Conservation (phyloP, 192 early-diverging fungal genomes). For the Entomortierella lignicola region DNA sequence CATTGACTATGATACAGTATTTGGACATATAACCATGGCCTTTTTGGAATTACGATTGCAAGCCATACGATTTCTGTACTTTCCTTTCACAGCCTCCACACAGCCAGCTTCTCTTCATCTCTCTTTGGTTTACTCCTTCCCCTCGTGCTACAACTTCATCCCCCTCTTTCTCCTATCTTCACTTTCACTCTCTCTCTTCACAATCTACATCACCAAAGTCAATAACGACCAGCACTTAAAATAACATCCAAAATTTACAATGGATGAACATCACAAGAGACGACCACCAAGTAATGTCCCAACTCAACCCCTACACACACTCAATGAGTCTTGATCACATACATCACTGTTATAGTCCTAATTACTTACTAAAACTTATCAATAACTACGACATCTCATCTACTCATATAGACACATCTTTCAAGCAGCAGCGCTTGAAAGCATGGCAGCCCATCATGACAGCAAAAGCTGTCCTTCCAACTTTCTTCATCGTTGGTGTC, state of each 20-base stretch:
- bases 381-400: not conserved
- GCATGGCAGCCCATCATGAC: constrained; percentile 99
- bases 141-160: not conserved
- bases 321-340: no score
- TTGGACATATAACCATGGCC: no score
- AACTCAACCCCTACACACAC: not conserved
- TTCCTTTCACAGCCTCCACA: not conserved
- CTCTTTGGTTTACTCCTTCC: constrained; percentile 10
- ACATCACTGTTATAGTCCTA: no score
- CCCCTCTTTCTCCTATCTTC: not conserved
- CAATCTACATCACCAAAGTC: no score
- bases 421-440: constrained; percentile 96
- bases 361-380: no score
- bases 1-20: no score
- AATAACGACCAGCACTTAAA: not conserved
- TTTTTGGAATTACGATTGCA: not conserved
- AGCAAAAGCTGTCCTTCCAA: constrained; percentile 94
- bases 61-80: not conserved
- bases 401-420: constrained; percentile 78
- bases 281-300: constrained; percentile 42
- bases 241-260: not conserved
- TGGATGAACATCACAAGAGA: constrained; percentile 51
- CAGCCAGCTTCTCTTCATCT: not conserved
- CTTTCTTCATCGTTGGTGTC: constrained; percentile 93
- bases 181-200: not conserved